Conservation (phyloP, 2,329 filamentous ascomycete species). For the Fusarium newnesense region DNA sequence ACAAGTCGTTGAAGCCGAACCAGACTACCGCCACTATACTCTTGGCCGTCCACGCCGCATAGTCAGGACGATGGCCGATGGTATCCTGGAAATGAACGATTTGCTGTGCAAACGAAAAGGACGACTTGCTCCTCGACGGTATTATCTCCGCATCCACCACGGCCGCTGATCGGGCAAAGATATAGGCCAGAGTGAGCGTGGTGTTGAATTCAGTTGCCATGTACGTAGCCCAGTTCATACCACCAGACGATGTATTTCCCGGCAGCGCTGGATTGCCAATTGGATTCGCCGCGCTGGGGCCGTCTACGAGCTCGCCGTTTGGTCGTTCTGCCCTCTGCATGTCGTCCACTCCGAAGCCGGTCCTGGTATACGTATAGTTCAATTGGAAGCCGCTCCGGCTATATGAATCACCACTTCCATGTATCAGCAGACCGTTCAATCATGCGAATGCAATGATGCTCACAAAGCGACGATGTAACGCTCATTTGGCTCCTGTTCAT, state of each 20-base stretch:
- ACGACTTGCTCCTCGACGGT: background rate
- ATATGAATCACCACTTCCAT: slow-evolving; percentile 1
- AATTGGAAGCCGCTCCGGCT: background rate
- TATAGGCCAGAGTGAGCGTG: slow-evolving; percentile 6
- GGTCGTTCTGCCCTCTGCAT: background rate
- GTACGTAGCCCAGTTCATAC: background rate
- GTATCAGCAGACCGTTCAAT: background rate
- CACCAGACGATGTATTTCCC: slow-evolving; percentile 1
- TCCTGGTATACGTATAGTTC: background rate
- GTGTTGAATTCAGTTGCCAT: slow-evolving; percentile 1
- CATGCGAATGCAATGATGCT: background rate
- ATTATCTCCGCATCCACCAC: background rate
- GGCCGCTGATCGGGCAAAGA: background rate
- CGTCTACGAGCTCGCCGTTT: background rate
- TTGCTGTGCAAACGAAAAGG: background rate
- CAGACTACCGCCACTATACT: background rate
- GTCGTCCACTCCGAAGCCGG: background rate
- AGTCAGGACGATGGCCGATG: background rate
- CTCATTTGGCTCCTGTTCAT: background rate
- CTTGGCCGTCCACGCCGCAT: background rate
- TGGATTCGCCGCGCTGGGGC: background rate
- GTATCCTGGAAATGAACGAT: background rate
- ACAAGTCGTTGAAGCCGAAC: slow-evolving; percentile 2
- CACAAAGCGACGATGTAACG: background rate
- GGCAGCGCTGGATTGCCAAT: background rate